A percentile compares a stretch with the other conserved stretches of the same genome.
Conservation (phyloP, 2,329 filamentous ascomycete genomes). For the Zymoseptoria crescenta region DNA sequence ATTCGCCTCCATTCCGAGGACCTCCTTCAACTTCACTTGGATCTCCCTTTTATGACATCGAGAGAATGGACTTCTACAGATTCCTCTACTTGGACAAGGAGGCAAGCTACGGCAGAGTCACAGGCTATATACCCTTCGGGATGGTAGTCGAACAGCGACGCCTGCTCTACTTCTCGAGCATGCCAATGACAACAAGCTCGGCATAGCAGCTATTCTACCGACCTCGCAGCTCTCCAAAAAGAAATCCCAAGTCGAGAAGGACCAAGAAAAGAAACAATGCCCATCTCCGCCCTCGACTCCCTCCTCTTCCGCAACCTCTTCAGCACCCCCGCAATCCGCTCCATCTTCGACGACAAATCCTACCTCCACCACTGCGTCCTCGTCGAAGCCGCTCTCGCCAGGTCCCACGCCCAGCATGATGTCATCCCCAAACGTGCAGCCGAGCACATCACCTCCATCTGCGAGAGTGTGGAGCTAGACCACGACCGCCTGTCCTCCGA, state of each 20-base stretch:
- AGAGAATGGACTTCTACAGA: too few relatives aligned
- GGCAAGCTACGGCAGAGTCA: too few relatives aligned
- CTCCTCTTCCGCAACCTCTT: conserved; percentile 19
- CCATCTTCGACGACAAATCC: conserved; percentile 15
- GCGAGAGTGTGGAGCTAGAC: conserved; percentile 11
- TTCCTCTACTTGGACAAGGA: too few relatives aligned
- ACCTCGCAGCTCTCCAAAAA: not conserved
- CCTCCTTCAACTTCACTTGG: too few relatives aligned
- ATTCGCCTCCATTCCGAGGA: too few relatives aligned
- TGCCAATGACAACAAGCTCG: not conserved
- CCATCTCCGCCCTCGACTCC: conserved; percentile 20
- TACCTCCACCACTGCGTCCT: conserved; percentile 18
- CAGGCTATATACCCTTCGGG: too few relatives aligned
- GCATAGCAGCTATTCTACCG: not conserved
- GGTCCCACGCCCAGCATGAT: conserved; percentile 15
- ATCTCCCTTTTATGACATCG: not conserved
- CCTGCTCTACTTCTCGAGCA: too few relatives aligned
- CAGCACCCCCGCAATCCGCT: conserved; percentile 12
- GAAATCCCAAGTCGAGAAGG: not conserved
- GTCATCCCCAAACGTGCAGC: conserved; percentile 22
- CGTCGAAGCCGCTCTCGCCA: conserved; percentile 20
- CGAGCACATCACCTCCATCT: conserved; percentile 13
- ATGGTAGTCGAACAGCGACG: too few relatives aligned
- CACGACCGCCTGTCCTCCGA: conserved; percentile 18
- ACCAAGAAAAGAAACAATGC: conserved; percentile 8